A percentile compares a stretch with the other conserved stretches of the same genome.
Conservation (phyloP, 106 monocot species). For the Dendrobium huoshanense region DNA sequence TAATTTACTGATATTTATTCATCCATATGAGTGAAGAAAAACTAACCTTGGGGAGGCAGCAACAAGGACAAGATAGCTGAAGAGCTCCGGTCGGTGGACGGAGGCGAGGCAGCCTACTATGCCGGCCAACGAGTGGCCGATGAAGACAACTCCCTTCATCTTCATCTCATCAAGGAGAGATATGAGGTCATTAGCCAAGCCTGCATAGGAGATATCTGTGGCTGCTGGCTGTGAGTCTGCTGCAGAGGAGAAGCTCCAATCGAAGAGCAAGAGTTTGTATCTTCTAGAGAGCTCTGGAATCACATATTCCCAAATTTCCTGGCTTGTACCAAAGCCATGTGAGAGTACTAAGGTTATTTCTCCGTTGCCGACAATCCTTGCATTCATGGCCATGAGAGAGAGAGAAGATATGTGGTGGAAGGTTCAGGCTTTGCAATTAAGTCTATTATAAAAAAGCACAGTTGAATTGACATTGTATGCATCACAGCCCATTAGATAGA, state of each 20-base stretch:
- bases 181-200: conserved; percentile 40
- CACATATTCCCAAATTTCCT: conserved; percentile 41
- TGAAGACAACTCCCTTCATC: conserved; percentile 20
- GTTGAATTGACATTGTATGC: too few relatives aligned
- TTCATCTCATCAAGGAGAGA: conserved; percentile 25
- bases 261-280: conserved; percentile 36
- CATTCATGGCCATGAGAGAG: conserved; percentile 21
- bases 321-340: conserved; percentile 53
- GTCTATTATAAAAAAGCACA: too few relatives aligned
- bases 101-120: conserved; percentile 65
- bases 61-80: conserved; percentile 45
- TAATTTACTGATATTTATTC: too few relatives aligned
- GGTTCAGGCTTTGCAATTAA: too few relatives aligned
- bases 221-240: not conserved
- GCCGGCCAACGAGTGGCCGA: conserved; percentile 64
- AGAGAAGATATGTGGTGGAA: not conserved
- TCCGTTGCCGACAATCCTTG: conserved; percentile 31
- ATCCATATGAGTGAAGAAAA: too few relatives aligned
- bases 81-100: conserved; percentile 37
- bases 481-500: too few relatives aligned
- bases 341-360: conserved; percentile 41
- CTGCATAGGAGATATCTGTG: conserved; percentile 10
- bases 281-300: conserved; percentile 15
- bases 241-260: conserved; percentile 43
- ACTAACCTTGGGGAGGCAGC: conserved; percentile 46